Conservation (phyloP, 1,139 yeast genomes). For the Yamadazyma trypodendri region DNA sequence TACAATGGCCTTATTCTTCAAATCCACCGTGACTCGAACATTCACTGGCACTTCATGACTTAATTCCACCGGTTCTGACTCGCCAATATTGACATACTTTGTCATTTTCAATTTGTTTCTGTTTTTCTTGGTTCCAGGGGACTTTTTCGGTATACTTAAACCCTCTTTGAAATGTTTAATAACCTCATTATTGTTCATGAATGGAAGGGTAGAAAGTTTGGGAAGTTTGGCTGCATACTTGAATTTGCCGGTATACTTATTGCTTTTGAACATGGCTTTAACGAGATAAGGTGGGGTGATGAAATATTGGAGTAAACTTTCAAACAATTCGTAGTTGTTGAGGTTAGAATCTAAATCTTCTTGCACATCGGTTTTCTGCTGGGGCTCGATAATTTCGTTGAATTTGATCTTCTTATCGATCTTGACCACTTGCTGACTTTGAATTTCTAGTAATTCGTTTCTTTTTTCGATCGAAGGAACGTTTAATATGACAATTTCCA, state of each 20-base stretch:
- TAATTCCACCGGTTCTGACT: constrained; percentile 54
- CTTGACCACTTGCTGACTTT: constrained; percentile 20
- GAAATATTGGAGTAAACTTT: constrained; percentile 73
- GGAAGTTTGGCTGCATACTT: constrained; percentile 71
- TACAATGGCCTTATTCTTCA: constrained; percentile 59
- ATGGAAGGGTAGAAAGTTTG: constrained; percentile 69
- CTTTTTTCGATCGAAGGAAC: constrained; percentile 27
- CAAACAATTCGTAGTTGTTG: constrained; percentile 54
- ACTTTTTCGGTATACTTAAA: constrained; percentile 58
- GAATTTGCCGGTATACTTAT: constrained; percentile 47
- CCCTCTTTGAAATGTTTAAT: constrained; percentile 58
- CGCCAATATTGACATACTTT: constrained; percentile 75
- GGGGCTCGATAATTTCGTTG: constrained; percentile 11
- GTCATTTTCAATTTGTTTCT: constrained; percentile 59
- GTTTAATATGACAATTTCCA: constrained; percentile 71
- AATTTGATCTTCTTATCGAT: constrained; percentile 20
- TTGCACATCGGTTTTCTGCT: constrained; percentile 7
- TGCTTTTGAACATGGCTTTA: constrained; percentile 52
- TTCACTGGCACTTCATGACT: constrained; percentile 70
- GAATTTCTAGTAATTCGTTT: constrained; percentile 16
- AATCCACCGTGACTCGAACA: constrained; percentile 79
- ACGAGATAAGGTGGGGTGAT: constrained; percentile 84
- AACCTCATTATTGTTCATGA: constrained; percentile 53
- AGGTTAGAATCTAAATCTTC: constrained; percentile 12
- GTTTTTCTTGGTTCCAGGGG: constrained; percentile 38